Conservation (phyloP, 2,329 filamentous ascomycete genomes). For the Neobulgaria alba region DNA sequence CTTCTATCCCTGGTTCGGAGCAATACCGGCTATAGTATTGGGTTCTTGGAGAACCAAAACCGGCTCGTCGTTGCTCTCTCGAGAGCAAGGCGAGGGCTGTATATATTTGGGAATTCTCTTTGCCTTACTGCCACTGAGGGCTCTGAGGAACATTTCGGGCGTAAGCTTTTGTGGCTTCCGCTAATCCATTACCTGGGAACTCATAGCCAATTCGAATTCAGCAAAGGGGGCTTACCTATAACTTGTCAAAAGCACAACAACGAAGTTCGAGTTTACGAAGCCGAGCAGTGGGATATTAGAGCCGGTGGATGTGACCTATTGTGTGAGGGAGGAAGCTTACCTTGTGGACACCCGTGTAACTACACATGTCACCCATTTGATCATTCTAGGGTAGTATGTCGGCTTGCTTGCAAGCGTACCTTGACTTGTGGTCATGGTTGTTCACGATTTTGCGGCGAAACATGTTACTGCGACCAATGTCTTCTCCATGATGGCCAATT, state of each 20-base stretch:
- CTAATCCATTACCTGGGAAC: constrained; percentile 34
- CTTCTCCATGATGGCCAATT: neutral
- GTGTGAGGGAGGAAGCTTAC: constrained; percentile 34
- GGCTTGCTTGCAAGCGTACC: constrained; percentile 14
- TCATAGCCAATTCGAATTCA: constrained; percentile 28
- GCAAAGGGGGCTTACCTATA: constrained; percentile 47
- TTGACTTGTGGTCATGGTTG: constrained; percentile 27
- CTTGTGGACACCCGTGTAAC: constrained; percentile 26
- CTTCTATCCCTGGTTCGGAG: constrained; percentile 74
- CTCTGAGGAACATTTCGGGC: constrained; percentile 9
- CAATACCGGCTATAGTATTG: constrained; percentile 48
- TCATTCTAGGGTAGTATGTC: constrained; percentile 21
- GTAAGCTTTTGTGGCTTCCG: constrained; percentile 23
- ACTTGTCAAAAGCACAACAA: constrained; percentile 51
- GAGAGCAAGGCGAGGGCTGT: constrained; percentile 70
- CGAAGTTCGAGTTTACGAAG: constrained; percentile 41
- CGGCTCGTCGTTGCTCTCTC: constrained; percentile 51
- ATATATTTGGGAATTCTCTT: constrained; percentile 70
- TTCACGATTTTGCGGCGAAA: constrained; percentile 17
- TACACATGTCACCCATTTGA: constrained; percentile 24
- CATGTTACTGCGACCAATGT: constrained; percentile 19
- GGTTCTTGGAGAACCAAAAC: constrained; percentile 61
- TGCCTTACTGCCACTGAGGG: constrained; percentile 31
- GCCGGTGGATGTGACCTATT: constrained; percentile 42
- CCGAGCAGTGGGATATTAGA: constrained; percentile 43